Conservation (phyloP, 306 rosid genomes). For the Bauhinia variegata region DNA sequence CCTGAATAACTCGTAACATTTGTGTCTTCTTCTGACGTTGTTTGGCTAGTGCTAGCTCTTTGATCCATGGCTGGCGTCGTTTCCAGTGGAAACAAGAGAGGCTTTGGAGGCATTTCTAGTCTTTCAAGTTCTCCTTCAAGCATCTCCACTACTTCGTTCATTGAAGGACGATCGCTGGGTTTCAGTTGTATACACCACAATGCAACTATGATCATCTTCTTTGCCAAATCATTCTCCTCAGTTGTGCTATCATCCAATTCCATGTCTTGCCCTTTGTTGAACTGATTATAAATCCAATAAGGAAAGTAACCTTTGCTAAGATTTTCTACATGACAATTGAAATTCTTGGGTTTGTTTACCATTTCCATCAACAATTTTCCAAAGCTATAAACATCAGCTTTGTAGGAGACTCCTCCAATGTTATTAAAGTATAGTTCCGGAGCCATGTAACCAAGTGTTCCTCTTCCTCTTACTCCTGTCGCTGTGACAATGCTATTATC, state of each 20-base stretch:
- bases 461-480: slow-evolving; percentile 17
- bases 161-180: slow-evolving; percentile 33
- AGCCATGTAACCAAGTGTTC: slow-evolving; percentile 32
- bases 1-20: neutral
- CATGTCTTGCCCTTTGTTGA: neutral
- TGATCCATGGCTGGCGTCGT: neutral
- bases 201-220: slow-evolving; percentile 35
- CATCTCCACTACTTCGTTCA: slow-evolving; percentile 37
- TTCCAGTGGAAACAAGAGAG: slow-evolving; percentile 15
- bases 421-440: slow-evolving; percentile 23
- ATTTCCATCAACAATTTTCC: slow-evolving; percentile 35
- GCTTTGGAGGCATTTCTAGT: slow-evolving; percentile 34
- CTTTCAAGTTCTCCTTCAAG: slow-evolving; percentile 24
- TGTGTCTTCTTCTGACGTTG: too few relatives aligned
- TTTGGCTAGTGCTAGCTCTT: neutral
- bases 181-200: slow-evolving; percentile 42
- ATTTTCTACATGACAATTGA: neutral
- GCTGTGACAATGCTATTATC: slow-evolving; percentile 5
- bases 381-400: slow-evolving; percentile 30
- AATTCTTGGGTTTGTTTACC: slow-evolving; percentile 4
- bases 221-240: slow-evolving; percentile 15
- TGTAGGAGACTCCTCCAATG: slow-evolving; percentile 23
- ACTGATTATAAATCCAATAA: slow-evolving; percentile 5
- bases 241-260: neutral
- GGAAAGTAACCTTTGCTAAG: slow-evolving; percentile 27